phyloP scores from a whole-genome alignment of 345 rosid genomes.

The Angophora floribunda region DNA sequence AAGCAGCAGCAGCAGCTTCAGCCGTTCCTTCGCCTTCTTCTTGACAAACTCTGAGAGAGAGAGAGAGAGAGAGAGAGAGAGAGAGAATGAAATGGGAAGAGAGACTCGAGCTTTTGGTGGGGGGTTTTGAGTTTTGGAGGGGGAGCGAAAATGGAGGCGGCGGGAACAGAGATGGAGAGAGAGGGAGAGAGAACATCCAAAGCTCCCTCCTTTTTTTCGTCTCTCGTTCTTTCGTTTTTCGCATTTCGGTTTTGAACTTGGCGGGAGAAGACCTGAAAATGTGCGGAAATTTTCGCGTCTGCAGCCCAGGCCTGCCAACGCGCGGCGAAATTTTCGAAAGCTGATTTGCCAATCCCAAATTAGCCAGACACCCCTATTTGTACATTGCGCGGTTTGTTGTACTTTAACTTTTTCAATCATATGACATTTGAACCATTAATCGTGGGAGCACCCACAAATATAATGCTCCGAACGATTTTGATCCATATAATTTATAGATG shows the following conservation, averaged over 20 bases:
- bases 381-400: background rate
- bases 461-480: rapidly evolving
- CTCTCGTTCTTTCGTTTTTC: background rate
- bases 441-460: rapidly evolving
- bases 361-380: background rate
- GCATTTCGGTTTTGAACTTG: background rate
- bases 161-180: background rate
- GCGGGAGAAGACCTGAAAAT: background rate
- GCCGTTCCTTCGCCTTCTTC: background rate
- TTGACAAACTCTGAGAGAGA: background rate
- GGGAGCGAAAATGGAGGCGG: background rate
- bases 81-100: background rate
- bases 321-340: background rate
- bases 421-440: background rate
- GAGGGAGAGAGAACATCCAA: background rate
- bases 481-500: background rate
- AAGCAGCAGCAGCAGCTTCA: background rate
- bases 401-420: background rate
- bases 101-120: background rate
- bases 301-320: background rate
- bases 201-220: background rate
- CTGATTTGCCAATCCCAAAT: background rate
- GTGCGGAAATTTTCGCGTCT: background rate
- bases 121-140: background rate
- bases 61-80: background rate